Evolutionary conservation across 2,329 filamentous ascomycete species (phyloP), one percentile per base, ranked within the genome.

Genomic region (Mycogone perniciosa): DNA sequence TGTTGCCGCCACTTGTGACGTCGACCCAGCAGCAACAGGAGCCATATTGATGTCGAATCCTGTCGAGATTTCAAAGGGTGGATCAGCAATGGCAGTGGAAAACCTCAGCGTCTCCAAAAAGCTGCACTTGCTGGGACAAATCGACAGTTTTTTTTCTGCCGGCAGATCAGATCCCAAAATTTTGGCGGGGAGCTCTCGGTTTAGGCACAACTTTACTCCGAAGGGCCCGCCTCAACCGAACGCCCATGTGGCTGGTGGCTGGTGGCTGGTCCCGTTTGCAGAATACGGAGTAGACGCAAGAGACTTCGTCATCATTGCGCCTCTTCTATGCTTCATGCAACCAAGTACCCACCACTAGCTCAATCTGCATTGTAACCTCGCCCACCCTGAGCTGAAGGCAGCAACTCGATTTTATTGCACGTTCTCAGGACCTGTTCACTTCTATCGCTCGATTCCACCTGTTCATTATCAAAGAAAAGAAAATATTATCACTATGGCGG

Each of bases 401-500:
- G 50, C 50, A 44, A 31, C 38, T 20, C 20, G 20, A 48, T 48
- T 48, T 38, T 40, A 4, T 38, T 43, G 42, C 43, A 10, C n/a
- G 31, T 26, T 20, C 30, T 38, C 30, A 9, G 29, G 26, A 43
- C 41, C 20, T 20, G 20, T 31, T n/a, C 29, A 10, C 10, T 26
- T 39, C 37, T 13, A 39, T 39, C n/a, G n/a, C 26, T 7, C 37
- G 37, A 27, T 29, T 41, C 29, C 9, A 30, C 26, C 26, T 13
- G 31, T 30, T 30, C 9, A 13, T 13, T 7, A n/a, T 31, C 38
- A 41, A 13, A 34, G 11, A 27, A 6, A 20, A 20, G 13, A 26
- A 27, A 4, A 34, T 31, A 47, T 31, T 31, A 47, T 52, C 53
- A 62, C 46, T 37, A 72, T 72, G 70, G 67, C 70, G 54, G 70